phyloP scores from a whole-genome alignment of 352 stramenopile species.

The Pythium chondricola region DNA sequence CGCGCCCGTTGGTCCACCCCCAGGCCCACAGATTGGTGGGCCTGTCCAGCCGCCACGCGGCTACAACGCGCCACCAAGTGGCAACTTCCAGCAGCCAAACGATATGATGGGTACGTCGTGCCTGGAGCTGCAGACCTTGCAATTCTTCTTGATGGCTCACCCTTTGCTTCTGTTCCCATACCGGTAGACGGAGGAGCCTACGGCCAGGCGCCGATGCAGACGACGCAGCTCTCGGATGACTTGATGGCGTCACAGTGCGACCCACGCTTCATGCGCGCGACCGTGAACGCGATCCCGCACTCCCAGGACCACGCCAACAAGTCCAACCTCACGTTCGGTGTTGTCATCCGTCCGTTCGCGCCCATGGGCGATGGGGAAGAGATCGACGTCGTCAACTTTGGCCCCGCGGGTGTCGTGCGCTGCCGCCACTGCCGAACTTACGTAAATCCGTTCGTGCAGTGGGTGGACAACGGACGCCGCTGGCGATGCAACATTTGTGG shows the following conservation, averaged over 20 bases:
- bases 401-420: slow-evolving; percentile 70
- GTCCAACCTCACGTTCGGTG: slow-evolving; percentile 77
- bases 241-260: slow-evolving; percentile 73
- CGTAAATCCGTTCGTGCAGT: slow-evolving; percentile 87
- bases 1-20: slow-evolving; percentile 16
- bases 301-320: slow-evolving; percentile 81
- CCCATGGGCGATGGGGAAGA: slow-evolving; percentile 54
- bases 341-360: slow-evolving; percentile 81
- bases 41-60: slow-evolving; percentile 12
- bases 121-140: no score
- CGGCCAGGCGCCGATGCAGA: slow-evolving; percentile 36
- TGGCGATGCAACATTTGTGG: slow-evolving; percentile 89
- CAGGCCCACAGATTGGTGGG: slow-evolving; percentile 15
- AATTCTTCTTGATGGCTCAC: not conserved
- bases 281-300: slow-evolving; percentile 67
- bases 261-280: slow-evolving; percentile 77
- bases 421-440: slow-evolving; percentile 88
- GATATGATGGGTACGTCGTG: slow-evolving; percentile 65
- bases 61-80: slow-evolving; percentile 41
- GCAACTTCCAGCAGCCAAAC: slow-evolving; percentile 75
- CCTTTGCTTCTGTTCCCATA: not conserved
- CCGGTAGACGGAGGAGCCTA: no score
- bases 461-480: slow-evolving; percentile 82
- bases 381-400: slow-evolving; percentile 86
- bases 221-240: slow-evolving; percentile 49